Conservation (phyloP, 2,329 filamentous ascomycete species). For the Metarhizium anisopliae region DNA sequence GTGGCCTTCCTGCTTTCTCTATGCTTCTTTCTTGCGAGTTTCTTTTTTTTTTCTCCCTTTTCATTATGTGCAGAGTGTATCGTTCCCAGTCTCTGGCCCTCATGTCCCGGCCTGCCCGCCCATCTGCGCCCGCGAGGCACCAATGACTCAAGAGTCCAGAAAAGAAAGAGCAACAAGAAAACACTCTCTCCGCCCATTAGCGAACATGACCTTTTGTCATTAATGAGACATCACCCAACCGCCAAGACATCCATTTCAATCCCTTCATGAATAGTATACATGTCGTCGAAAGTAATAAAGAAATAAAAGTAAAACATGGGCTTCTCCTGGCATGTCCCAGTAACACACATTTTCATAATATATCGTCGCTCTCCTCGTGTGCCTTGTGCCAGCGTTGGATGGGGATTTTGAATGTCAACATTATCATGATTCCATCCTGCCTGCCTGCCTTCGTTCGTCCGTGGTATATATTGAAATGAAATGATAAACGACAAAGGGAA, state of each 20-base stretch:
- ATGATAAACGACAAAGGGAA: neutral
- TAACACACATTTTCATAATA: neutral
- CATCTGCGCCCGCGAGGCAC: neutral
- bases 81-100: neutral
- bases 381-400: neutral
- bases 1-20: neutral
- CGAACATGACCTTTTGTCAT: neutral
- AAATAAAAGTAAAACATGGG: neutral
- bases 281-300: neutral
- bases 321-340: neutral
- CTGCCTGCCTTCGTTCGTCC: neutral
- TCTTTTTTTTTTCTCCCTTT: neutral
- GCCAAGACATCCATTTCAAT: constrained; percentile 1
- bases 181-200: neutral
- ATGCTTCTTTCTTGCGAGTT: neutral
- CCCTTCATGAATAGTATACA: constrained; percentile 4
- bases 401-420: neutral
- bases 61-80: neutral
- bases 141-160: neutral
- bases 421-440: neutral
- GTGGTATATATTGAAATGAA: constrained; percentile 4
- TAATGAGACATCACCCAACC: neutral
- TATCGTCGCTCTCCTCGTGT: neutral
- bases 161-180: neutral
- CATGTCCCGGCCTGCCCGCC: neutral